Evolutionary conservation across 1,139 yeast species (phyloP).

Genomic region (Magnusiomyces sp.): DNA sequence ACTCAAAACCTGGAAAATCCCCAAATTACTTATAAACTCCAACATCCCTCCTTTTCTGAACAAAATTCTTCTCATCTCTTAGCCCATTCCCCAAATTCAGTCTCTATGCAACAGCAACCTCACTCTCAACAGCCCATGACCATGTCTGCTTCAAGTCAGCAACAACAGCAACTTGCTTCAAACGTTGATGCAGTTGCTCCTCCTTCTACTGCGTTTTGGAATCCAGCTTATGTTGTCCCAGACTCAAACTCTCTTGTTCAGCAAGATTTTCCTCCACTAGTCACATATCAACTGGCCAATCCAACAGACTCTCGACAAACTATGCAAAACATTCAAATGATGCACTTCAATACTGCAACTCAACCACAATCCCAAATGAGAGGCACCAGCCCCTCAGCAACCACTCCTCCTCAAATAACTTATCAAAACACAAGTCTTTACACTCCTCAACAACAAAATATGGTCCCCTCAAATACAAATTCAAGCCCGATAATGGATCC

Average conservation of each 20-base stretch:
- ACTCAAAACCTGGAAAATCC: too few relatives aligned
- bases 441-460: too few relatives aligned
- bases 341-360: neutral
- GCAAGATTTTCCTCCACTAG: neutral
- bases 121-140: too few relatives aligned
- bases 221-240: slow-evolving; percentile 1
- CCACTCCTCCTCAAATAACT: neutral
- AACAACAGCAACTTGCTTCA: neutral
- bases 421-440: neutral
- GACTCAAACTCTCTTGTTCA: neutral
- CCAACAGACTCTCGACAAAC: neutral
- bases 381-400: neutral
- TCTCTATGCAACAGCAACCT: too few relatives aligned
- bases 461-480: too few relatives aligned
- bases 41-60: too few relatives aligned
- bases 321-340: slow-evolving; percentile 1
- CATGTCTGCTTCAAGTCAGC: neutral
- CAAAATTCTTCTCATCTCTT: too few relatives aligned
- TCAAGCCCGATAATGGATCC: too few relatives aligned
- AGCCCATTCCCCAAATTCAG: too few relatives aligned
- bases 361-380: neutral
- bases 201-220: neutral
- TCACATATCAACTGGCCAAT: neutral
- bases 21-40: too few relatives aligned
- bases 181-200: neutral